Evolutionary conservation across 2,329 filamentous ascomycete species (phyloP).

Genomic region (Xylariaceae sp.): DNA sequence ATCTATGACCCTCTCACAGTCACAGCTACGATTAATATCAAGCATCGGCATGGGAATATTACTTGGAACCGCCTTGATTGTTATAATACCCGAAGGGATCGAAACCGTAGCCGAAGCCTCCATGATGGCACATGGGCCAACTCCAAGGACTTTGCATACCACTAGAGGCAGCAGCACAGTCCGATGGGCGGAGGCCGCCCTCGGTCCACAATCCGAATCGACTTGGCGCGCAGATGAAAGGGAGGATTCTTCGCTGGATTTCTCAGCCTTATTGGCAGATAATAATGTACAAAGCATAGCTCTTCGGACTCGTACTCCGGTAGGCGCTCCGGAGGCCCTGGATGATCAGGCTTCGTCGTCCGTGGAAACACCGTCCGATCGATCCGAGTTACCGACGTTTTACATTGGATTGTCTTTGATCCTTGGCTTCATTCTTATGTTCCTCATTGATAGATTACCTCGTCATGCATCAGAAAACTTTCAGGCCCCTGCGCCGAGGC

Average conservation of each 20-base stretch:
- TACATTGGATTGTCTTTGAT: constrained; percentile 86
- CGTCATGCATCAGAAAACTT: constrained; percentile 63
- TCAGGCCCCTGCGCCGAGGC: constrained; percentile 63
- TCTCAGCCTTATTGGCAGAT: not conserved
- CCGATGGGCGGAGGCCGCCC: constrained; percentile 17
- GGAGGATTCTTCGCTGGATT: not conserved
- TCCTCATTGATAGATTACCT: constrained; percentile 82
- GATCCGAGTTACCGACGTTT: constrained; percentile 54
- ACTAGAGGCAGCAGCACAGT: constrained; percentile 14
- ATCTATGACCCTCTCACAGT: constrained; percentile 78
- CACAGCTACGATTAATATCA: constrained; percentile 82
- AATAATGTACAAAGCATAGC: constrained; percentile 1
- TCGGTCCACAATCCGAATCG: not conserved
- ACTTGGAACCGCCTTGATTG: constrained; percentile 89
- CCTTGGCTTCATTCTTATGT: constrained; percentile 92
- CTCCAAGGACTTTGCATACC: constrained; percentile 20
- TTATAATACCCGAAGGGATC: constrained; percentile 95
- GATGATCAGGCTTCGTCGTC: constrained; percentile 12
- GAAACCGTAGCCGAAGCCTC: constrained; percentile 71
- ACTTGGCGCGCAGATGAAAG: not conserved
- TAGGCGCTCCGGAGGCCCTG: constrained; percentile 18
- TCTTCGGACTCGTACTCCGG: constrained; percentile 20
- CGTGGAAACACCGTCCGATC: constrained; percentile 29
- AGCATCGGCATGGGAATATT: constrained; percentile 90
- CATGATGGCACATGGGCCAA: constrained; percentile 29